Evolutionary conservation across 352 stramenopile species (phyloP), one percentile per base, ranked within the genome.

Genomic region (Globisporangium nodosum): DNA sequence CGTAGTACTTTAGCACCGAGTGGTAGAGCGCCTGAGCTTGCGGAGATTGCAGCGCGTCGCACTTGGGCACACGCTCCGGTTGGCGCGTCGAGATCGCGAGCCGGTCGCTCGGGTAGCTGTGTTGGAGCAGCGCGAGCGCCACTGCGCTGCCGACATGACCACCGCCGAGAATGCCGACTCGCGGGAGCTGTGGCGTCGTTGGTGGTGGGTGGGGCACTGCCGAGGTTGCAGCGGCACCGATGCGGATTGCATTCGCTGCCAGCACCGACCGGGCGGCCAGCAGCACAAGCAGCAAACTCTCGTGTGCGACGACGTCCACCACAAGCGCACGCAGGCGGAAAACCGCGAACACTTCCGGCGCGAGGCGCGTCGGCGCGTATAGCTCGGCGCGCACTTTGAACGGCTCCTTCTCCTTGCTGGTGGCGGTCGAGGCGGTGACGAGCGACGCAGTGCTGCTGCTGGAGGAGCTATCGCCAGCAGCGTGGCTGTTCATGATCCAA

Each of bases 41-140:
- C 4, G 63, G 51, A 1, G 55, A 53, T 54, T 64, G 54, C 21
- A 84, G 51, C 5, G 56, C 70, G 24, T 78, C 67, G 35, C 71
- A 83, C 21, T 69, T 71, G 1, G 69, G 72, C 2, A 76, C 53
- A 0, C 74, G 64, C 21, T 90, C 73, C 3, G 81, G 76, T 60
- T 88, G 76, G 7, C 81, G 76, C 15, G 78, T 88, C 1, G 78
- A 87, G 18, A 90, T 60, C 21, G 64, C 61, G 30, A 90, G 63
- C 0, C 55, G 42, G 0, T 73, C 50, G 1, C 65, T 42, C 15
- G 66, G 69, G 57, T 80, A 90, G 40, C 60, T 57, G 43, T 77
- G 64, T 0, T 49, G 58, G 9, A 90, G 61, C 30, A 90, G 58
- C 8, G 73, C 65, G 68, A 87, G 73, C 16, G 70, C 58, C 15